Evolutionary conservation across 1,284 basidiomycete species (phyloP).

Genomic region (Pisolithus thermaeus): DNA sequence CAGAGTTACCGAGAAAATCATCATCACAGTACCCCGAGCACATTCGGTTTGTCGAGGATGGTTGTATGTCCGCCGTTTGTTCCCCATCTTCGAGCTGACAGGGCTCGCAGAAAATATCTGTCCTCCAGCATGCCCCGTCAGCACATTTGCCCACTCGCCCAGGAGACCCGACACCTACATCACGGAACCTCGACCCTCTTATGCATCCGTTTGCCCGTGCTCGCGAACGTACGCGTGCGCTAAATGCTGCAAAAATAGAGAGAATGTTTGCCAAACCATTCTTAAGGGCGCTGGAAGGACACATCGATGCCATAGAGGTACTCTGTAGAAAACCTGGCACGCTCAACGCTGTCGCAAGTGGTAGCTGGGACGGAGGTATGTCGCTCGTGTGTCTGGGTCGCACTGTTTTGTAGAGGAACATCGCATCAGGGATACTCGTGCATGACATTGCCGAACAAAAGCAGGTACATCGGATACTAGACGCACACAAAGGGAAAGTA

Average conservation of each 20-base stretch:
- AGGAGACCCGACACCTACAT: conserved; percentile 82
- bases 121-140: conserved; percentile 79
- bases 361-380: conserved; percentile 90
- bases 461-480: conserved; percentile 63
- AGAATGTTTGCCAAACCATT: conserved; percentile 97
- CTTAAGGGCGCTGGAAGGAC: conserved; percentile 85
- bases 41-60: background rate
- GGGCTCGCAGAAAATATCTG: conserved; percentile 73
- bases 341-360: conserved; percentile 83
- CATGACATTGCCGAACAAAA: conserved; percentile 78
- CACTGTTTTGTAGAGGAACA: background rate
- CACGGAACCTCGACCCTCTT: conserved; percentile 89
- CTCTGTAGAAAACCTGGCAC: conserved; percentile 76
- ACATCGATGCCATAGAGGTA: conserved; percentile 93
- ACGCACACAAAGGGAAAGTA: conserved; percentile 91
- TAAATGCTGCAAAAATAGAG: conserved; percentile 96
- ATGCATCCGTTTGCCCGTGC: conserved; percentile 93
- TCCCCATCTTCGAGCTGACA: background rate
- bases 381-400: conserved; percentile 4
- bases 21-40: too few relatives aligned
- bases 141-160: conserved; percentile 64
- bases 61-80: conserved; percentile 19
- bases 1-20: too few relatives aligned
- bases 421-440: conserved; percentile 70
- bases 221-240: conserved; percentile 88